Percentiles rank a stretch among this genome's conserved stretches.
Evolutionary conservation across 768 basidiomycete species (phyloP).

Genomic region (Daedaleopsis sinensis): DNA sequence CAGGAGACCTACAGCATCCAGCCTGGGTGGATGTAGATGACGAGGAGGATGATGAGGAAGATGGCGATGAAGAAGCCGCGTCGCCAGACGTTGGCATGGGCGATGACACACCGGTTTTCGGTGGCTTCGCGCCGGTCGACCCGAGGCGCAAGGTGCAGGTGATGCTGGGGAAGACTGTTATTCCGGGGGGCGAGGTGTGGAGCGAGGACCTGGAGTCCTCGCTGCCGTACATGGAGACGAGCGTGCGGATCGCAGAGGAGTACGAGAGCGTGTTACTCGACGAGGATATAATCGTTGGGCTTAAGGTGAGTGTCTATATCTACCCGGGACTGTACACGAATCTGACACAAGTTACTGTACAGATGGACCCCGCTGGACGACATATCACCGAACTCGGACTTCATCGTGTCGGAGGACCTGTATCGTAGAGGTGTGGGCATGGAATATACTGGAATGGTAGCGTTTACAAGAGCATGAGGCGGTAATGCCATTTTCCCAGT

Average conservation of each 20-base stretch:
- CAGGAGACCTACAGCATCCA: not conserved
- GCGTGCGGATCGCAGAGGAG: slow-evolving; percentile 13
- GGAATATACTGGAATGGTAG: too few species aligned
- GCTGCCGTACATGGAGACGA: slow-evolving; percentile 30
- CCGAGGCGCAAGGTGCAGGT: slow-evolving; percentile 5
- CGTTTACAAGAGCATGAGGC: too few species aligned
- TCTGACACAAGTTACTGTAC: not conserved
- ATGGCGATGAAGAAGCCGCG: not conserved
- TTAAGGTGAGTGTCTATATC: slow-evolving; percentile 23
- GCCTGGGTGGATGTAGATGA: not conserved
- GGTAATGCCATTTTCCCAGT: too few species aligned
- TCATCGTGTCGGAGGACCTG: not conserved
- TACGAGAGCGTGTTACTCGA: slow-evolving; percentile 33
- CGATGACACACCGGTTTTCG: too few species aligned
- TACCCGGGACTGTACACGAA: too few species aligned
- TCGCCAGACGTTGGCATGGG: too few species aligned
- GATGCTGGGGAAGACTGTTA: slow-evolving; percentile 13
- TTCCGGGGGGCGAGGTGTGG: slow-evolving; percentile 18
- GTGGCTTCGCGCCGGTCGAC: too few species aligned
- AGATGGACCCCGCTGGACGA: not conserved
- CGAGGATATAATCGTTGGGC: slow-evolving; percentile 33
- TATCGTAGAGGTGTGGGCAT: not conserved
- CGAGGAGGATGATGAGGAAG: not conserved
- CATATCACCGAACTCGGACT: not conserved
- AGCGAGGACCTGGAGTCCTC: slow-evolving; percentile 20